Evolutionary conservation across 768 basidiomycete genomes (phyloP).

Genomic region (Podaxis mareebaensis): DNA sequence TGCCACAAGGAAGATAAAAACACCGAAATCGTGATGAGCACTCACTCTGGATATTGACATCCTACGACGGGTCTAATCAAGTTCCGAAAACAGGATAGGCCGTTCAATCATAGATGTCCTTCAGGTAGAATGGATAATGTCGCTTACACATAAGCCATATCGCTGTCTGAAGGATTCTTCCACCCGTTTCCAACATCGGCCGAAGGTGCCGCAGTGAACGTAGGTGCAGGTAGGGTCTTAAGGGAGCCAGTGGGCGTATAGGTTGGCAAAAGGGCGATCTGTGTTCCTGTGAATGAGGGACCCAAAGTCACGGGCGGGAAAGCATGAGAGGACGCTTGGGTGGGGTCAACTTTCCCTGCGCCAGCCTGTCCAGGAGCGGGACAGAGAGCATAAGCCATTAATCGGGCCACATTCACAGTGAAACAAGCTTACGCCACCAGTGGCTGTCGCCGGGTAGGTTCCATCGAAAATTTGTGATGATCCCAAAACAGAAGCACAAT

Average conservation of each 20-base stretch:
- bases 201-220: conserved; percentile 57
- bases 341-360: conserved; percentile 59
- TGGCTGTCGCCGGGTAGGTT: conserved; percentile 63
- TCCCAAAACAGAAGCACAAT: conserved; percentile 40
- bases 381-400: conserved; percentile 2
- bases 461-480: conserved; percentile 50
- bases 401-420: conserved; percentile 4
- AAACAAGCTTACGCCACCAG: conserved; percentile 52
- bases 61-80: conserved; percentile 49
- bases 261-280: conserved; percentile 56
- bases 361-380: conserved; percentile 36
- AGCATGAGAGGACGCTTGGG: conserved; percentile 45
- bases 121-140: background rate
- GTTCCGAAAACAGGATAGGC: background rate
- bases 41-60: conserved; percentile 63
- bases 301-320: conserved; percentile 69
- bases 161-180: conserved; percentile 68
- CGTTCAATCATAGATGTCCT: conserved; percentile 8
- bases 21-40: conserved; percentile 13
- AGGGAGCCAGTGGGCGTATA: conserved; percentile 73
- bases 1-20: conserved; percentile 1
- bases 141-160: conserved; percentile 52
- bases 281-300: conserved; percentile 52
- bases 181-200: conserved; percentile 71
- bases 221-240: conserved; percentile 61